phyloP scores from a whole-genome alignment of 495 filamentous ascomycete species.

The Lepraria neglecta region DNA sequence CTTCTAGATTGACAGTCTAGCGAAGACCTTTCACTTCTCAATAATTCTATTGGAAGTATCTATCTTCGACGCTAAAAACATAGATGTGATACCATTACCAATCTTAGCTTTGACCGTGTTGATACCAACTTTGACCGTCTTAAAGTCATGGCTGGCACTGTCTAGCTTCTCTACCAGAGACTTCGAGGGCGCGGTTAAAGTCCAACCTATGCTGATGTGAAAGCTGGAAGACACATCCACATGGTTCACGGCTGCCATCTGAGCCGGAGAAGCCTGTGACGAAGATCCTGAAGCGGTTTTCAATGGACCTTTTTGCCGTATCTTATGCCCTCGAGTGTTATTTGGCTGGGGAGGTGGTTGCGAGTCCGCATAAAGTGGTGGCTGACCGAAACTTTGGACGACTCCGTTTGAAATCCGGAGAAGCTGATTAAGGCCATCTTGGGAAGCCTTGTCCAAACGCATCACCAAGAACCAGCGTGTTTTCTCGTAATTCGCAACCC shows the following conservation, averaged over 20 bases:
- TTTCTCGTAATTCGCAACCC: conserved; percentile 66
- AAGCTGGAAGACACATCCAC: conserved; percentile 44
- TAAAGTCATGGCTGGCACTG: conserved; percentile 20
- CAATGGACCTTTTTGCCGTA: no score
- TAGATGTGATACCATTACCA: conserved; percentile 54
- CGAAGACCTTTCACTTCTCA: conserved; percentile 7
- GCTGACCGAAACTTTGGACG: conserved; percentile 56
- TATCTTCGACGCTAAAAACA: conserved; percentile 36
- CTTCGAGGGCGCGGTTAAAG: conserved; percentile 39
- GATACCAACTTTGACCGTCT: conserved; percentile 38
- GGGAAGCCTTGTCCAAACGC: conserved; percentile 42
- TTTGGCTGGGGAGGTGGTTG: background rate
- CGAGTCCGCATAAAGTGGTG: conserved; percentile 54
- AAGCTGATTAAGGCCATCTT: conserved; percentile 56
- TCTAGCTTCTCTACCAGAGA: conserved; percentile 34
- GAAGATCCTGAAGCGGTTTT: background rate
- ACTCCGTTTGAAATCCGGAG: conserved; percentile 59
- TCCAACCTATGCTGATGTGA: conserved; percentile 69
- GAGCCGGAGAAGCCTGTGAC: background rate
- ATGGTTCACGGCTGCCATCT: conserved; percentile 14
- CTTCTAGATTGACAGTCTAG: background rate
- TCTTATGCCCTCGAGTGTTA: background rate
- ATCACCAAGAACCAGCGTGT: conserved; percentile 86
- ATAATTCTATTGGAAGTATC: conserved; percentile 25
- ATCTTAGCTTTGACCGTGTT: conserved; percentile 59